Conservation (phyloP, 1,139 yeast species). For the Zygoascus hellenicus region DNA sequence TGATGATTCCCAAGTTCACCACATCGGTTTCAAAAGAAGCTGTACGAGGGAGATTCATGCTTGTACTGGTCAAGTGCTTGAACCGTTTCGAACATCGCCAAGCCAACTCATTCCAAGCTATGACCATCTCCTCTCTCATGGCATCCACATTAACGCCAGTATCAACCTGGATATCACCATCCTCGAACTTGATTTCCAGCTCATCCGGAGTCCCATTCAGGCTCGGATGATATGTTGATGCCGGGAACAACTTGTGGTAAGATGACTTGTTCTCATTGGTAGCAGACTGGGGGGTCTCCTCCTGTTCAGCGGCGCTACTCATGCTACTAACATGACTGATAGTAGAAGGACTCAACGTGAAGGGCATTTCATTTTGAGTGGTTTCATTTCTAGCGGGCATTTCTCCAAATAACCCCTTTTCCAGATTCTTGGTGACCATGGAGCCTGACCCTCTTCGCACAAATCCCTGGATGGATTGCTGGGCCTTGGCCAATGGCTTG, state of each 20-base stretch:
- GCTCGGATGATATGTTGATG: conserved; percentile 12
- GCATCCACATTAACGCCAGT: conserved; percentile 24
- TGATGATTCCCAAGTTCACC: conserved; percentile 30
- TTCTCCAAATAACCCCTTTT: too few species aligned
- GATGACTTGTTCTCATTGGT: not conserved
- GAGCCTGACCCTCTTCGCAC: too few species aligned
- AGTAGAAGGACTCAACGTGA: too few species aligned
- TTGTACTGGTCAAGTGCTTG: conserved; percentile 20
- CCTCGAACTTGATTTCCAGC: conserved; percentile 9
- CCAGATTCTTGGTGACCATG: too few species aligned
- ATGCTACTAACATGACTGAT: too few species aligned
- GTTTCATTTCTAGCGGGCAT: too few species aligned
- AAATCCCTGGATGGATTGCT: too few species aligned
- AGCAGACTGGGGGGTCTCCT: not conserved
- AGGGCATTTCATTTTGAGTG: too few species aligned
- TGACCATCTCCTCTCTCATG: conserved; percentile 28
- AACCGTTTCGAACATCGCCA: conserved; percentile 26
- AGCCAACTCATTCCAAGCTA: conserved; percentile 29
- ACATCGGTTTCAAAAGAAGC: conserved; percentile 30
- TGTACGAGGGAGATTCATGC: conserved; percentile 18
- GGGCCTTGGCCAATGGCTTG: too few species aligned
- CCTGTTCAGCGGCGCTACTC: too few species aligned
- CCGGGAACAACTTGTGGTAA: not conserved
- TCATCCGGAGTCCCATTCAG: conserved; percentile 22
- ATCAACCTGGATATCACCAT: not conserved